Evolutionary conservation across 768 basidiomycete species (phyloP).

Genomic region (Pleurotus eryngii): DNA sequence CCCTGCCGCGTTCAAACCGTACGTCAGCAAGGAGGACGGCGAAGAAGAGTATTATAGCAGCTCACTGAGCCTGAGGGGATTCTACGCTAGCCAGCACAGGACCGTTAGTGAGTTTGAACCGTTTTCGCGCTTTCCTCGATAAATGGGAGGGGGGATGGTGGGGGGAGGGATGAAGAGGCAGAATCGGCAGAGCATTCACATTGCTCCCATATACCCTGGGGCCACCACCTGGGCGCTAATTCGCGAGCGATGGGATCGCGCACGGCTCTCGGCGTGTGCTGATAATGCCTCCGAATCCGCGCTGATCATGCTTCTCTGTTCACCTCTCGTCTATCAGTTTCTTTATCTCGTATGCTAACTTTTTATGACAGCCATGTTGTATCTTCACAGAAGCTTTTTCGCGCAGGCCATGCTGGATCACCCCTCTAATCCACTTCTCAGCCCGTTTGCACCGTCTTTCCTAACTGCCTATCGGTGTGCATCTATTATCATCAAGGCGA

Average conservation of each 20-base stretch:
- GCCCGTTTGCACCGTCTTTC: slow-evolving; percentile 55
- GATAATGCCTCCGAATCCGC: neutral
- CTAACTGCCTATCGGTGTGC: slow-evolving; percentile 52
- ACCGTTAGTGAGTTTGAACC: slow-evolving; percentile 48
- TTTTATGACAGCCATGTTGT: slow-evolving; percentile 40
- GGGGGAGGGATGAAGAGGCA: neutral
- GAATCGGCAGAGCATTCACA: neutral
- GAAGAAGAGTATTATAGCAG: slow-evolving; percentile 46
- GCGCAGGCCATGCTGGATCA: slow-evolving; percentile 55
- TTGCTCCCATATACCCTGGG: neutral
- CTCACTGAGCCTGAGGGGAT: slow-evolving; percentile 48
- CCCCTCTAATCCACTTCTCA: slow-evolving; percentile 50
- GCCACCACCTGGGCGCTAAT: neutral
- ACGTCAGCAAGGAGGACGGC: slow-evolving; percentile 40
- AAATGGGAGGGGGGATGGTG: neutral
- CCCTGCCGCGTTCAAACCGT: slow-evolving; percentile 44
- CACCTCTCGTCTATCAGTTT: neutral
- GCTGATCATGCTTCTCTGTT: neutral
- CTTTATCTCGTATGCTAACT: neutral
- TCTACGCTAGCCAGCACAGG: slow-evolving; percentile 54
- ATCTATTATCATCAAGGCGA: slow-evolving; percentile 47
- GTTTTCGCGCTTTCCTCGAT: neutral
- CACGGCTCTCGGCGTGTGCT: neutral
- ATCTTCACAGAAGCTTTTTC: slow-evolving; percentile 55
- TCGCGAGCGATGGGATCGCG: slow-evolving; percentile 7